phyloP scores from a whole-genome alignment of 257 asterid species.

The Solanum tarijense region DNA sequence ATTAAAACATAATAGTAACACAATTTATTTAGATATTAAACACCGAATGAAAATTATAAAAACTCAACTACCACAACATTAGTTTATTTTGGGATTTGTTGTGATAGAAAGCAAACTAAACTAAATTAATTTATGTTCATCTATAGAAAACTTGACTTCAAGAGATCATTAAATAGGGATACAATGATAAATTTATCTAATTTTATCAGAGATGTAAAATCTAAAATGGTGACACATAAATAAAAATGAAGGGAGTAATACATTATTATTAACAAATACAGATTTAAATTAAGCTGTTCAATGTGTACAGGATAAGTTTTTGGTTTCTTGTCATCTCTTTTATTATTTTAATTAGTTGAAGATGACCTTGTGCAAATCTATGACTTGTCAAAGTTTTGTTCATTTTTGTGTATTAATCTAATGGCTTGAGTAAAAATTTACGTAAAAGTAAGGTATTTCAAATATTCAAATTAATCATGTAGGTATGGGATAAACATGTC shows the following conservation, averaged over 20 bases:
- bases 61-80: background rate
- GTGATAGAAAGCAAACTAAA: background rate
- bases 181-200: no score
- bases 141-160: no score
- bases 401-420: background rate
- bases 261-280: no score
- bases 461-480: background rate
- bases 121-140: no score
- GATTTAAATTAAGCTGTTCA: background rate
- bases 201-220: accelerated
- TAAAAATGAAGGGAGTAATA: no score
- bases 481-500: background rate
- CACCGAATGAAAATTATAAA: no score
- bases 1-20: background rate
- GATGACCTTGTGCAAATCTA: background rate
- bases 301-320: background rate
- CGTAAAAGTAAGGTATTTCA: background rate
- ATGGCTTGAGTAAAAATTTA: background rate
- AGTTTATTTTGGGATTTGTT: background rate
- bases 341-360: background rate
- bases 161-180: no score
- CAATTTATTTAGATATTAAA: no score
- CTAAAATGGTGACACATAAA: no score
- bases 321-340: background rate
- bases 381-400: background rate